These are phyloP conservation scores for Kodamaea jinghongensis DNA, from an alignment of 805 yeast species.

Conservation along the genomic window DNA sequence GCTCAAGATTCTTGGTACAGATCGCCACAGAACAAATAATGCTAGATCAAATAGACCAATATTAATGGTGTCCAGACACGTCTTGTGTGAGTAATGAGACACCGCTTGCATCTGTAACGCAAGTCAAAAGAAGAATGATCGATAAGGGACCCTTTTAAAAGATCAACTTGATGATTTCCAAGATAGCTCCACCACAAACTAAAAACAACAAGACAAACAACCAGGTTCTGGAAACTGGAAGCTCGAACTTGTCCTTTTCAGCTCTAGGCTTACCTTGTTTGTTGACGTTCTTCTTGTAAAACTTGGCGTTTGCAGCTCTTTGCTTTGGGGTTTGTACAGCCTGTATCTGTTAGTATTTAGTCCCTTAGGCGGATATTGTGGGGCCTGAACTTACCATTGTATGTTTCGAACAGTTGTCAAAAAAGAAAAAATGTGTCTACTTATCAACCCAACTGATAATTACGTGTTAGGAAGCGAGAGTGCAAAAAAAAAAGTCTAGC, in stretches of 20 bases:
- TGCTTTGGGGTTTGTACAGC: constrained; percentile 84
- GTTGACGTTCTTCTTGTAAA: constrained; percentile 67
- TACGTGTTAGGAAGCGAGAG: constrained; percentile 3
- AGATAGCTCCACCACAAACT: constrained; percentile 77
- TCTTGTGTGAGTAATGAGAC: too few species aligned
- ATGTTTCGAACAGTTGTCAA: neutral
- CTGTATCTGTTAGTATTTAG: constrained; percentile 25
- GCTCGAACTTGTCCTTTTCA: constrained; percentile 34
- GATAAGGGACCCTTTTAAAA: too few species aligned
- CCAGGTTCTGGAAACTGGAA: constrained; percentile 67
- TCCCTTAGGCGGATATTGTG: neutral
- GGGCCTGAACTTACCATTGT: constrained; percentile 12
- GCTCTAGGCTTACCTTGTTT: constrained; percentile 71
- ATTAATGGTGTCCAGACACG: too few species aligned
- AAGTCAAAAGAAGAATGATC: too few species aligned
- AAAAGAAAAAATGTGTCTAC: constrained; percentile 1
- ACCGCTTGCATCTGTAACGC: too few species aligned
- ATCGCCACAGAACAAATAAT: too few species aligned
- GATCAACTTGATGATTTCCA: constrained; percentile 61
- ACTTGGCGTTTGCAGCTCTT: constrained; percentile 82
- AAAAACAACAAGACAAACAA: constrained; percentile 58
- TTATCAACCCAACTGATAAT: neutral
- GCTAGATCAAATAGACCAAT: too few species aligned
- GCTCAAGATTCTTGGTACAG: too few species aligned
- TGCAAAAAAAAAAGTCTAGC: constrained; percentile 46